Conservation (phyloP, 768 basidiomycete species). For the Trametes cubensis region DNA sequence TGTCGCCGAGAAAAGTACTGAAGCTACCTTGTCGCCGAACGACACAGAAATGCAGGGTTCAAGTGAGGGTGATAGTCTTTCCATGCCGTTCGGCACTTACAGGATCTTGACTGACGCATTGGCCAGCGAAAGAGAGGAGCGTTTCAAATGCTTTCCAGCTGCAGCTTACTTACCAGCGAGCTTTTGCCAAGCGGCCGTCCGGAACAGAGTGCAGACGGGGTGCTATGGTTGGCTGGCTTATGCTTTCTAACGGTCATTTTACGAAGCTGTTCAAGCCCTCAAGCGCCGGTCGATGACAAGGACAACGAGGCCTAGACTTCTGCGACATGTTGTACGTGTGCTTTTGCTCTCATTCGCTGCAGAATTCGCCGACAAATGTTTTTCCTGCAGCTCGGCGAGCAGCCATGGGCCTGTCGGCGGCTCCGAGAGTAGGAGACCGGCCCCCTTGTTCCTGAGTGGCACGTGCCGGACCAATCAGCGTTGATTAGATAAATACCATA, state of each 20-base stretch:
- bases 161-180: too few relatives aligned
- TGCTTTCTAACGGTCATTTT: background rate
- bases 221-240: background rate
- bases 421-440: slow-evolving; percentile 7
- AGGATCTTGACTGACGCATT: background rate
- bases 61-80: background rate
- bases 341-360: slow-evolving; percentile 6
- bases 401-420: slow-evolving; percentile 4
- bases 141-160: too few relatives aligned
- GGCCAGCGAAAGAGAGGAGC: too few relatives aligned
- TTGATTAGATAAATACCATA: slow-evolving; percentile 9
- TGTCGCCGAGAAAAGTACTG: too few relatives aligned
- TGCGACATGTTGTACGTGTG: background rate
- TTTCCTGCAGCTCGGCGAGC: background rate
- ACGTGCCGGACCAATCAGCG: background rate
- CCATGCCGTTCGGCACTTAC: background rate
- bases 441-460: slow-evolving; percentile 14
- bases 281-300: background rate
- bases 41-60: slow-evolving; percentile 3
- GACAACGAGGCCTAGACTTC: background rate
- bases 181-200: background rate
- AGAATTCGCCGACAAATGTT: background rate
- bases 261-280: background rate
- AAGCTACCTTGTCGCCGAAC: background rate
- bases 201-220: background rate